Conservation (phyloP, 2,329 filamentous ascomycete genomes). For the Ciborinia camelliae region DNA sequence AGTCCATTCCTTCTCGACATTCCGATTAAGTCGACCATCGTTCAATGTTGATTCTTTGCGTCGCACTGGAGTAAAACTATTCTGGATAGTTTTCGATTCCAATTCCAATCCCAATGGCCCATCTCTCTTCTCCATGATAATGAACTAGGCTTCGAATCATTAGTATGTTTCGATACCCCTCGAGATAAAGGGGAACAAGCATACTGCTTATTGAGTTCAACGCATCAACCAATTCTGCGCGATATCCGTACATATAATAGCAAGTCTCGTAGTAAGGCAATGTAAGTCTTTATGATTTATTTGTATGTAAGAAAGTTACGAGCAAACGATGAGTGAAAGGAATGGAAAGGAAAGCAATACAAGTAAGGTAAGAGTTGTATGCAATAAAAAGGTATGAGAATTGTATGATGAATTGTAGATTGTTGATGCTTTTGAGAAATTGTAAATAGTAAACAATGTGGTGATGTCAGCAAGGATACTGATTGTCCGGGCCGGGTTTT, state of each 20-base stretch:
- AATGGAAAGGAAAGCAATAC: neutral
- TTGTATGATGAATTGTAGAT: neutral
- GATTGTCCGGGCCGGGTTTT: conserved; percentile 7
- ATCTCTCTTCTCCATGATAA: conserved; percentile 18
- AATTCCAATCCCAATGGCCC: neutral
- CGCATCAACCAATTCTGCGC: neutral
- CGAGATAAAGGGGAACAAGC: neutral
- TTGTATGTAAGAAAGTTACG: neutral
- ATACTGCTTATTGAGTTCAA: conserved; percentile 2
- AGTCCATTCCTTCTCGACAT: conserved; percentile 39
- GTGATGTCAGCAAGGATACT: conserved; percentile 13
- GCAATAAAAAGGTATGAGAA: conserved; percentile 3
- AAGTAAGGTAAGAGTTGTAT: neutral
- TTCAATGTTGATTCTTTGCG: conserved; percentile 29
- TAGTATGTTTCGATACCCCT: neutral
- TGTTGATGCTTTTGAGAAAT: neutral
- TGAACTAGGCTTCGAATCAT: neutral
- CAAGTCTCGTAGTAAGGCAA: conserved; percentile 14
- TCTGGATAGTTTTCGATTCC: conserved; percentile 11
- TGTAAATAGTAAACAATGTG: conserved; percentile 2
- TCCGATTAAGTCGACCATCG: conserved; percentile 23
- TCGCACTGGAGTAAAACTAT: conserved; percentile 34
- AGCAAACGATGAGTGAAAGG: neutral
- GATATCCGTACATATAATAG: neutral
- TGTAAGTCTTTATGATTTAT: neutral